Conservation (phyloP, 345 rosid genomes). For the Syzygium aqueum region DNA sequence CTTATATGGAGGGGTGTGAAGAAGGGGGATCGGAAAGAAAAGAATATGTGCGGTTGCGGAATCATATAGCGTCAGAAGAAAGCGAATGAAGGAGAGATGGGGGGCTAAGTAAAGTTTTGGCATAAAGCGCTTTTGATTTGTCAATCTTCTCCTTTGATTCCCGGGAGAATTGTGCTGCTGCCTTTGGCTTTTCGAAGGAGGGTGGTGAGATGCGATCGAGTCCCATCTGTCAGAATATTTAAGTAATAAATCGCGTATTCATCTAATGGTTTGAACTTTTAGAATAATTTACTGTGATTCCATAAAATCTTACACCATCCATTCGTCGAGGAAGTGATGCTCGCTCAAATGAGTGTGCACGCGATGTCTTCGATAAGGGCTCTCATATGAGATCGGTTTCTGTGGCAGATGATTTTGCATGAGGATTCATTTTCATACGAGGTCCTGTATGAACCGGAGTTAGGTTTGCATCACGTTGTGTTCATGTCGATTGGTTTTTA, state of each 20-base stretch:
- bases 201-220: not conserved
- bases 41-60: not conserved
- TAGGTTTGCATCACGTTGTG: fast-evolving
- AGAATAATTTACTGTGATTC: no score
- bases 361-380: not conserved
- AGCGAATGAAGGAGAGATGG: not conserved
- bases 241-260: no score
- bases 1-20: not conserved
- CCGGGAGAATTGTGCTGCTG: not conserved
- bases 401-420: not conserved
- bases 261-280: no score
- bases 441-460: not conserved
- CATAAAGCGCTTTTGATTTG: not conserved
- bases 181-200: not conserved
- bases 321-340: not conserved
- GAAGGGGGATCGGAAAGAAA: not conserved
- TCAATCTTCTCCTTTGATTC: not conserved
- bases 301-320: not conserved
- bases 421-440: not conserved
- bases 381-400: not conserved
- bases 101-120: not conserved
- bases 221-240: not conserved
- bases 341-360: not conserved
- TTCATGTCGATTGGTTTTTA: not conserved
- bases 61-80: not conserved